Percentiles rank a stretch among this genome's conserved stretches.
Conservation (phyloP, 2,329 filamentous ascomycete genomes). For the Pseudogymnoascus sp. region DNA sequence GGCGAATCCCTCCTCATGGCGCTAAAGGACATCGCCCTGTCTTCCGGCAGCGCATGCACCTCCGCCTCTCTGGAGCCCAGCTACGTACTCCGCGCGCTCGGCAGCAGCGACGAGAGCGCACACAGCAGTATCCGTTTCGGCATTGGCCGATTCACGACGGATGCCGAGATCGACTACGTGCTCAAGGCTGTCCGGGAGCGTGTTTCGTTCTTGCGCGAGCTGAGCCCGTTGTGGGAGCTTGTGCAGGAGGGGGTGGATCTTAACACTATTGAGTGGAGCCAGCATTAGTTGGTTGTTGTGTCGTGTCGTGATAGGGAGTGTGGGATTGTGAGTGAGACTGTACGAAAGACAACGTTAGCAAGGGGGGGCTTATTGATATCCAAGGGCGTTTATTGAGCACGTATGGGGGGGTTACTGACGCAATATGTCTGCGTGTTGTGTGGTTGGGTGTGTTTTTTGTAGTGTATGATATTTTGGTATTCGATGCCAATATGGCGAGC, state of each 20-base stretch:
- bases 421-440: constrained; percentile 1
- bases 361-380: not conserved
- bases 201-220: constrained; percentile 84
- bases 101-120: constrained; percentile 93
- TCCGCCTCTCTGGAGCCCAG: constrained; percentile 94
- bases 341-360: not conserved
- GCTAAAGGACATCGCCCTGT: constrained; percentile 93
- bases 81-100: constrained; percentile 88
- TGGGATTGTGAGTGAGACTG: not conserved
- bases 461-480: constrained; percentile 1
- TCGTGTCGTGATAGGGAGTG: not conserved
- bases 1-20: constrained; percentile 98
- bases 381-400: constrained; percentile 1
- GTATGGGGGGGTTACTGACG: not conserved
- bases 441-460: not conserved
- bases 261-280: constrained; percentile 96
- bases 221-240: constrained; percentile 94
- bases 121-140: constrained; percentile 98
- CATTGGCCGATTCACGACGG: constrained; percentile 93
- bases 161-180: constrained; percentile 93
- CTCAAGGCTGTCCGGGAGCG: constrained; percentile 86
- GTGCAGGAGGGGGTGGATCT: constrained; percentile 95
- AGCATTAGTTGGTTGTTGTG: constrained; percentile 55
- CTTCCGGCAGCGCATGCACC: constrained; percentile 93
- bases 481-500: constrained; percentile 4